These are phyloP conservation scores for Lepiota brunneoincarnata DNA, from an alignment of 768 basidiomycete genomes.

Conservation along the genomic window DNA sequence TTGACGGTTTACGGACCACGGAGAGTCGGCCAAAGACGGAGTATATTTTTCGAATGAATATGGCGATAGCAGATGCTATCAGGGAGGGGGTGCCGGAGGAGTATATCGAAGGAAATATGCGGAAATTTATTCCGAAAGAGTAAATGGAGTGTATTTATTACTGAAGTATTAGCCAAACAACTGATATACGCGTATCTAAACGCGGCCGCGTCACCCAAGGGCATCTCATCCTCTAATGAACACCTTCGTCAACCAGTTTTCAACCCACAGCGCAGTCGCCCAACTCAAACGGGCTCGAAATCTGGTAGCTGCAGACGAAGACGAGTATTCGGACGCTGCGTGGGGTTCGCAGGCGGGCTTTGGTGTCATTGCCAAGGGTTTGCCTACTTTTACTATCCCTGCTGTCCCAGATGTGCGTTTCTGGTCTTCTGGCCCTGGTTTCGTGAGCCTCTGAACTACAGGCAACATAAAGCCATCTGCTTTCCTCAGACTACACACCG, in stretches of 20 bases:
- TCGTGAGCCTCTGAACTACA: background rate
- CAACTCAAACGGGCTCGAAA: slow-evolving; percentile 48
- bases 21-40: slow-evolving; percentile 34
- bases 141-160: slow-evolving; percentile 8
- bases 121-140: slow-evolving; percentile 36
- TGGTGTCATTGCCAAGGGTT: slow-evolving; percentile 68
- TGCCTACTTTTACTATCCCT: slow-evolving; percentile 72
- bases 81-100: slow-evolving; percentile 34
- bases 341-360: slow-evolving; percentile 88
- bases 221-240: slow-evolving; percentile 50
- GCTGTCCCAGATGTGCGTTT: slow-evolving; percentile 70
- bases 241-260: slow-evolving; percentile 62
- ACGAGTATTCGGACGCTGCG: slow-evolving; percentile 60
- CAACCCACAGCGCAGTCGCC: slow-evolving; percentile 48
- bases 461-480: slow-evolving; percentile 65
- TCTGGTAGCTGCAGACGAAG: slow-evolving; percentile 52
- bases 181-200: slow-evolving; percentile 28
- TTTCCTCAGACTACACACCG: slow-evolving; percentile 91
- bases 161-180: slow-evolving; percentile 27
- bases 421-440: slow-evolving; percentile 3
- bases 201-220: slow-evolving; percentile 44
- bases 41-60: slow-evolving; percentile 46
- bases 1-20: slow-evolving; percentile 31
- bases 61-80: slow-evolving; percentile 39
- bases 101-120: slow-evolving; percentile 43